Conservation (phyloP, 2,329 filamentous ascomycete species). For the Parastagonospora avenae region DNA sequence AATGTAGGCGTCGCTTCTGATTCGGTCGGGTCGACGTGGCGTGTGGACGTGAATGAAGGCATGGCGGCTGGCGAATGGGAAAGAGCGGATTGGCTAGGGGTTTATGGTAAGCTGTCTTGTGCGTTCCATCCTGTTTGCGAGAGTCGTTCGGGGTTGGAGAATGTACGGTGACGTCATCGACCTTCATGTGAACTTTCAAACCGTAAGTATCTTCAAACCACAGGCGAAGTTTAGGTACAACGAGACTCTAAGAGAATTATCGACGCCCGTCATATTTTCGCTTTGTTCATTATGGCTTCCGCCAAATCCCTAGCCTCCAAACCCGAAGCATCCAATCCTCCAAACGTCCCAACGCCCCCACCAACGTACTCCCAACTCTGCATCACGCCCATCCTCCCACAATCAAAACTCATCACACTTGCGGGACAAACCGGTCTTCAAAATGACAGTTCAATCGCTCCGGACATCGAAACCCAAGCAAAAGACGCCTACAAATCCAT, state of each 20-base stretch:
- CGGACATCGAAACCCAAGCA: conserved; percentile 33
- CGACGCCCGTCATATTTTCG: neutral
- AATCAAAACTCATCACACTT: conserved; percentile 38
- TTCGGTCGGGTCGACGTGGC: conserved; percentile 1
- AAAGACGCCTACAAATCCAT: conserved; percentile 36
- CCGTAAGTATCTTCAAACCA: neutral
- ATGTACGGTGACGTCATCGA: neutral
- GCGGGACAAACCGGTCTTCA: conserved; percentile 38
- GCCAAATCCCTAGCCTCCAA: conserved; percentile 27
- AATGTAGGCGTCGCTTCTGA: neutral
- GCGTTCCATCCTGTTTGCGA: neutral
- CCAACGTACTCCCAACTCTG: conserved; percentile 39
- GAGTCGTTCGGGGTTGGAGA: neutral
- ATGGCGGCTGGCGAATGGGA: neutral
- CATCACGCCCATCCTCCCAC: conserved; percentile 36
- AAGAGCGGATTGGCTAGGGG: neutral
- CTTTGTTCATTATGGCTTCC: conserved; percentile 9
- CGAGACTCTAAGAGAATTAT: neutral
- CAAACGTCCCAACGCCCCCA: conserved; percentile 29
- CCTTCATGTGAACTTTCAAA: neutral
- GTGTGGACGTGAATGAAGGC: neutral
- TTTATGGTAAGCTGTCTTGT: neutral
- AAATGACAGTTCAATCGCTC: conserved; percentile 12
- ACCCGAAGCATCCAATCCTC: conserved; percentile 38
- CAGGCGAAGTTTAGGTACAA: neutral